These are phyloP conservation scores for Hypoxylon sp. DNA, from an alignment of 2,329 filamentous ascomycete species.

Conservation along the genomic window DNA sequence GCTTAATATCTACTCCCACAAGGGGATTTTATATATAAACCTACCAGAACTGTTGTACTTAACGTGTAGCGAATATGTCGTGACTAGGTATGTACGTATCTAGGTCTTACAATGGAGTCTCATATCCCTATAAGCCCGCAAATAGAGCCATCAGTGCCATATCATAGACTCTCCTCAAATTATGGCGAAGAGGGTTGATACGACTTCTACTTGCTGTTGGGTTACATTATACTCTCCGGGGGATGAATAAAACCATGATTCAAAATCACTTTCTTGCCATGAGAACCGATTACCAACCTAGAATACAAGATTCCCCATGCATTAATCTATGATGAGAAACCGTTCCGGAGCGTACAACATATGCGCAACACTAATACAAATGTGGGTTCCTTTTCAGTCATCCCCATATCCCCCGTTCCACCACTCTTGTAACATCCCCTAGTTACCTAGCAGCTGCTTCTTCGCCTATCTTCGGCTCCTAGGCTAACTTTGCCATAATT, in stretches of 20 bases:
- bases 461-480: slow-evolving; percentile 28
- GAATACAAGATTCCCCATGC: slow-evolving; percentile 54
- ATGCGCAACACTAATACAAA: slow-evolving; percentile 55
- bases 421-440: slow-evolving; percentile 41
- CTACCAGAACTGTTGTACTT: too few species aligned
- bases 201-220: not conserved
- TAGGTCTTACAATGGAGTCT: not conserved
- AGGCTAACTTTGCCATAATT: slow-evolving; percentile 34
- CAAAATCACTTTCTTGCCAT: slow-evolving; percentile 39
- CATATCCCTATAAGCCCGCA: not conserved
- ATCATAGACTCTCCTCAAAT: not conserved
- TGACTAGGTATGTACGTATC: not conserved
- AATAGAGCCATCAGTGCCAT: not conserved
- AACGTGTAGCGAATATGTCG: too few species aligned
- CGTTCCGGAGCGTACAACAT: slow-evolving; percentile 50
- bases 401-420: slow-evolving; percentile 48
- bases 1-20: not conserved
- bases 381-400: slow-evolving; percentile 49
- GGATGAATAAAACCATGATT: slow-evolving; percentile 13
- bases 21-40: too few species aligned
- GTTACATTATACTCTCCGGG: not conserved
- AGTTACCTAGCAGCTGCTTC: slow-evolving; percentile 35
- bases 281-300: slow-evolving; percentile 55
- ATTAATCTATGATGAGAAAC: slow-evolving; percentile 54
- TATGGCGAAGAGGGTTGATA: not conserved